Evolutionary conservation across 768 basidiomycete genomes (phyloP), one percentile per base, ranked within the genome.

Genomic region (Trametes cingulata): DNA sequence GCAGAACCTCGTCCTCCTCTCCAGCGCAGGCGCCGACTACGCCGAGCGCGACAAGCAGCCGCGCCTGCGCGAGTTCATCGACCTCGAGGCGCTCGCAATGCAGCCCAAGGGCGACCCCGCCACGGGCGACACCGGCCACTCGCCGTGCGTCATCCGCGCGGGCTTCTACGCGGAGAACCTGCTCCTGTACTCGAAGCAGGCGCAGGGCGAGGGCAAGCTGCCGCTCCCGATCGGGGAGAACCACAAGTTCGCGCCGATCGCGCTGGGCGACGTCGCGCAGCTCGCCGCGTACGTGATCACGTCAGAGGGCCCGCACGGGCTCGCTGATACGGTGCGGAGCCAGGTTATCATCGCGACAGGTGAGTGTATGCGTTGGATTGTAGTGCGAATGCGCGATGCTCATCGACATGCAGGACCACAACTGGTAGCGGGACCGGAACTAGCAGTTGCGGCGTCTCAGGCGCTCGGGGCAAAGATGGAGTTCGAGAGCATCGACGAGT

Each of bases 91-190:
- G 15, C 58, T 71, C 55, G 66, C 62, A 15, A 65, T 73, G 67
- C 59, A 65, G 60, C 33, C 63, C 37, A 73, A 72, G 61, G 52
- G 58, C 9, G 49, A 63, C 37, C 43, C 66, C 19, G 47, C 56
- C 20, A 62, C 69, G 7, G 55, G 60, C 45, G 68, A 72, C 51
- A 66, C 73, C 35, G 73, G 69, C 24, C 68, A 69, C 43, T 69
- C 67, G 52, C 65, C 70, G 15, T 73, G 71, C 58, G 58, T 72
- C 52, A 69, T 73, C 40, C 70, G 69, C 27, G 70, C 72, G 5
- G 70, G 71, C 5, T 71, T 70, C 63, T 73, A 73, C 51, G 63
- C 68, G 10, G 72, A 73, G 65, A 72, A 72, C 64, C 61, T 71
- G 20, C 59, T 71, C 33, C 64, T 71, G 15, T 72, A 69, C 61